Conservation (phyloP, 331 rosid genomes). For the Malus hybrid region DNA sequence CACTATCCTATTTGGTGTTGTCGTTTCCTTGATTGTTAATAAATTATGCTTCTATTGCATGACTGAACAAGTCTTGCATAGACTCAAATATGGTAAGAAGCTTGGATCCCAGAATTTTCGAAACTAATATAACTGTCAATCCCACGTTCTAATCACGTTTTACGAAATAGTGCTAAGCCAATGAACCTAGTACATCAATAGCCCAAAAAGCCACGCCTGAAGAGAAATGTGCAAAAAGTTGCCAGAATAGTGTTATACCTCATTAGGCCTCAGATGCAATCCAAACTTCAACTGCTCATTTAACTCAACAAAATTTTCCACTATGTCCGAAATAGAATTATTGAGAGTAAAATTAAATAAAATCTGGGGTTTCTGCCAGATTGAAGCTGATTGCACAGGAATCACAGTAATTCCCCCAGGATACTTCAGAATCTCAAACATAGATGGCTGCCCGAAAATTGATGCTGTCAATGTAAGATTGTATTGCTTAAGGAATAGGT, state of each 20-base stretch:
- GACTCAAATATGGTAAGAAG: neutral
- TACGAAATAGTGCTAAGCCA: neutral
- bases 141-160: neutral
- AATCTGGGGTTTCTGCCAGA: constrained; percentile 66
- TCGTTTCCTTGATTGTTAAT: constrained; percentile 1
- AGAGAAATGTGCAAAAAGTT: constrained; percentile 11
- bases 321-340: constrained; percentile 54
- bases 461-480: constrained; percentile 72
- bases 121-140: neutral
- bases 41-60: neutral
- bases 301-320: constrained; percentile 48
- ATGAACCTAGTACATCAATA: neutral
- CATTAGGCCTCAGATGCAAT: constrained; percentile 54
- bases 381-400: constrained; percentile 52
- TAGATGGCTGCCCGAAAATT: constrained; percentile 56
- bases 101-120: neutral
- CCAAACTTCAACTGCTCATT: constrained; percentile 59
- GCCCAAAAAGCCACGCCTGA: neutral
- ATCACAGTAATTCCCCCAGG: constrained; percentile 70
- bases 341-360: constrained; percentile 74
- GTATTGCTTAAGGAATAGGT: constrained; percentile 56
- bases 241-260: constrained; percentile 40
- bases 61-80: neutral
- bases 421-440: constrained; percentile 67
- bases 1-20: neutral